Evolutionary conservation across 1,284 basidiomycete species (phyloP).

Genomic region (Mrakiaceae sp.): DNA sequence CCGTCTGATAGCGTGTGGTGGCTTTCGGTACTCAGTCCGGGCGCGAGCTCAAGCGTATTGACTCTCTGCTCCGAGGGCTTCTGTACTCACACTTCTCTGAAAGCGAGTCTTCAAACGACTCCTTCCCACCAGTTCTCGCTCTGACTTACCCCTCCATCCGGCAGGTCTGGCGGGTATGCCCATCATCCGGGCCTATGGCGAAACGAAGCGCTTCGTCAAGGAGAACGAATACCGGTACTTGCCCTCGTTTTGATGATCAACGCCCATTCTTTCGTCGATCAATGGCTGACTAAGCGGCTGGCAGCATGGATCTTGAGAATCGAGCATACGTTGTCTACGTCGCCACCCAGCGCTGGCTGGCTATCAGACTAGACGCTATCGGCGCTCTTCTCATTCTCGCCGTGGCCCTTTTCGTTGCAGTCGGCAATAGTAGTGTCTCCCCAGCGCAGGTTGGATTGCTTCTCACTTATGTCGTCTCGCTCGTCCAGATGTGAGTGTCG

Average conservation of each 20-base stretch:
- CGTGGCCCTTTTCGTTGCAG: conserved; percentile 41
- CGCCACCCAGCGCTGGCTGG: conserved; percentile 35
- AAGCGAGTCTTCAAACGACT: conserved; percentile 31
- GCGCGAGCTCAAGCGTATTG: conserved; percentile 38
- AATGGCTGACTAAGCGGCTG: too few species aligned
- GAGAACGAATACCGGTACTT: conserved; percentile 40
- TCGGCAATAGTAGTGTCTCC: conserved; percentile 43
- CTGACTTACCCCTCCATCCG: not conserved
- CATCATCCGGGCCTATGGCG: conserved; percentile 62
- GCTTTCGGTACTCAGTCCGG: conserved; percentile 38
- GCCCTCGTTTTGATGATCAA: too few species aligned
- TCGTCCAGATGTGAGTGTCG: conserved; percentile 12
- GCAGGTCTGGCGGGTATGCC: conserved; percentile 49
- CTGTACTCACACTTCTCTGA: conserved; percentile 74
- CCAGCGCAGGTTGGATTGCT: conserved; percentile 61
- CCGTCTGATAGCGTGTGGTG: too few species aligned
- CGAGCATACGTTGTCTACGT: conserved; percentile 41
- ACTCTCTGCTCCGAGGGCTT: conserved; percentile 54
- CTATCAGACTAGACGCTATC: conserved; percentile 61
- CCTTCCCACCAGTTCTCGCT: not conserved
- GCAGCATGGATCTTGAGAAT: conserved; percentile 44
- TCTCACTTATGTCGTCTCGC: conserved; percentile 46
- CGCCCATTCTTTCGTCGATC: too few species aligned
- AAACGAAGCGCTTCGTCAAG: conserved; percentile 49
- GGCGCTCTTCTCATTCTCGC: conserved; percentile 55